Conservation (phyloP, 83 land plant genomes). For the Larix sibirica region DNA sequence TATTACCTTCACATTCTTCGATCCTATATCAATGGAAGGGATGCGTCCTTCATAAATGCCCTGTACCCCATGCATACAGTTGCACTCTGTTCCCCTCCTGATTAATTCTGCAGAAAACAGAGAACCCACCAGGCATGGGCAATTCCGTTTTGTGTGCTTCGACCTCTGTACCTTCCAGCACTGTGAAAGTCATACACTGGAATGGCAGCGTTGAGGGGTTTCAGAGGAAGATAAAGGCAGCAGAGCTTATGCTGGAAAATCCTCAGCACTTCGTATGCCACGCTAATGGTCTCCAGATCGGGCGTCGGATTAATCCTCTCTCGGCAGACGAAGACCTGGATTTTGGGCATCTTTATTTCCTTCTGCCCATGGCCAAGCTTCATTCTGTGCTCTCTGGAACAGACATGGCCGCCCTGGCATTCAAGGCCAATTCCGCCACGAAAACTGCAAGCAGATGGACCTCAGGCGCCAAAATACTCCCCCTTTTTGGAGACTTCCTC, state of each 20-base stretch:
- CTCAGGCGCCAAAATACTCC: constrained; percentile 19
- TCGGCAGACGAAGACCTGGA: constrained; percentile 30
- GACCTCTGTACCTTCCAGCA: neutral
- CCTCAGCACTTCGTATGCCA: constrained; percentile 35
- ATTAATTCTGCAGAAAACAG: no score
- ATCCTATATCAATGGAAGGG: neutral
- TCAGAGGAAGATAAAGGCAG: constrained; percentile 20
- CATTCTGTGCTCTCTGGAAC: constrained; percentile 26
- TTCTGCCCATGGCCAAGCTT: constrained; percentile 33
- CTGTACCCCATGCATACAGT: no score
- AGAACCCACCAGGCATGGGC: neutral
- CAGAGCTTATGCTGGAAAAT: constrained; percentile 36
- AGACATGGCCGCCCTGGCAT: constrained; percentile 22
- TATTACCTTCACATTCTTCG: neutral
- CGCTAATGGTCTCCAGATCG: constrained; percentile 18
- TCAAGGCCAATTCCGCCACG: constrained; percentile 13
- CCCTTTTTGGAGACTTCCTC: neutral
- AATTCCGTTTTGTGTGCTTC: constrained; percentile 9
- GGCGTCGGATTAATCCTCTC: constrained; percentile 26
- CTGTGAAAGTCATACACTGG: constrained; percentile 22
- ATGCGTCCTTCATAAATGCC: neutral
- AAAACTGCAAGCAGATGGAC: neutral
- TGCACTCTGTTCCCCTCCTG: no score
- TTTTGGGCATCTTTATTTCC: constrained; percentile 28
- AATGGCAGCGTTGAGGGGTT: constrained; percentile 22